Evolutionary conservation across 2,329 filamentous ascomycete genomes (phyloP), one percentile per base, ranked within the genome.

Genomic region (Neofusicoccum umdonicola): DNA sequence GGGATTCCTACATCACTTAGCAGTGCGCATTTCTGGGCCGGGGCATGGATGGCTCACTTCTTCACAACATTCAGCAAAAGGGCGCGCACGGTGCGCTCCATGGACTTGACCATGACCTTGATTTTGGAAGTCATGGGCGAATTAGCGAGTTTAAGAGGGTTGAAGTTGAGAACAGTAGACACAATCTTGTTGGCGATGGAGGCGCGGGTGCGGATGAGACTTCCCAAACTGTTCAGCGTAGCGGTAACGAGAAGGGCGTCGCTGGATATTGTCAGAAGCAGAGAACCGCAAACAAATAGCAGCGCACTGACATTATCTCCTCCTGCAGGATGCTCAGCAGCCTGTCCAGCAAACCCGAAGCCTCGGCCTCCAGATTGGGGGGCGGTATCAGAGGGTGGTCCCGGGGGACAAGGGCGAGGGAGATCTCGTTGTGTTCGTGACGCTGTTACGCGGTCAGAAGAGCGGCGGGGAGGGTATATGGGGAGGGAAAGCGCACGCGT

Each of bases 21-120:
- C 22, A 52, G n/a, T 9, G 12, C 22, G 17, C 7, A 19, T 15
- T 17, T 13, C 9, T 3, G 34, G 11, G 39, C 22, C 9, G n/a
- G 1, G 41, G 6, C 27, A 58, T 68, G 42, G 37, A 9, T 64
- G 70, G 67, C 82, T 69, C 82, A 91, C 89, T 88, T 86, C 80
- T 94, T 94, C 69, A 90, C 83, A 62, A 97, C 82, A 77, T 97
- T 93, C 62, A 93, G 85, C 44, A 98, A 83, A 52, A 99, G 81
- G 69, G 93, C 88, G 71, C 93, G 87, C 3, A 91, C 91, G 27
- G 95, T 99, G 74, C 96, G 92, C 77, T 97, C 94, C 88, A 99
- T 95, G 4, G 94, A 98, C 77, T 89, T 92, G 67, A 96, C 85
- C 71, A 94, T 87, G 66, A 99, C 90, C 70, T 90, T 92, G 57